Evolutionary conservation across 495 filamentous ascomycete species (phyloP).

Genomic region (Trypethelium eluteriae): DNA sequence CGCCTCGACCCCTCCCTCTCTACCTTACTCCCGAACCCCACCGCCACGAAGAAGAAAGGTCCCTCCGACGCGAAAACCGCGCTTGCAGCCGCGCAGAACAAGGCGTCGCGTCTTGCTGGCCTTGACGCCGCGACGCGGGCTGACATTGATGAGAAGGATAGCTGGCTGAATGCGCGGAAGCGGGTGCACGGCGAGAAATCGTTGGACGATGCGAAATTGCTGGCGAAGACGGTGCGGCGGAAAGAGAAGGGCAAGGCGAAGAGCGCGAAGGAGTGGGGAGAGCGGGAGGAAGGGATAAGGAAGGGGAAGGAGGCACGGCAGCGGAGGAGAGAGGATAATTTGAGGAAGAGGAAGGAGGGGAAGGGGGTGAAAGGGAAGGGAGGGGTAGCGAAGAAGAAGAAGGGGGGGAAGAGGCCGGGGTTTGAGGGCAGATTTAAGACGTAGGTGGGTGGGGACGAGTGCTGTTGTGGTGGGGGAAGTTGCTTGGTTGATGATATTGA

Average conservation of each 20-base stretch:
- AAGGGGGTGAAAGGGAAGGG: conserved; percentile 48
- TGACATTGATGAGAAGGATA: conserved; percentile 84
- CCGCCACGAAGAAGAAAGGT: conserved; percentile 58
- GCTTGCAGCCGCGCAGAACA: conserved; percentile 60
- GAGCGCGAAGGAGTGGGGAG: conserved; percentile 82
- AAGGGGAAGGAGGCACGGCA: conserved; percentile 71
- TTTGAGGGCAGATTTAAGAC: conserved; percentile 89
- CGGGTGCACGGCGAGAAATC: conserved; percentile 82
- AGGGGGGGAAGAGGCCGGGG: conserved; percentile 62
- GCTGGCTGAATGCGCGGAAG: conserved; percentile 86
- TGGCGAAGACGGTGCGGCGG: conserved; percentile 92
- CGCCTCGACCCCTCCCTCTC: conserved; percentile 59
- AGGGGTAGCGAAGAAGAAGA: conserved; percentile 47
- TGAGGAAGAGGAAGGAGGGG: conserved; percentile 74
- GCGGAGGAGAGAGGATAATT: conserved; percentile 81
- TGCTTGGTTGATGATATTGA: too few relatives aligned
- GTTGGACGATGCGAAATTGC: conserved; percentile 74
- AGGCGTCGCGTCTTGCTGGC: conserved; percentile 56
- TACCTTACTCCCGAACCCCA: conserved; percentile 42
- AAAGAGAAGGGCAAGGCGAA: conserved; percentile 85
- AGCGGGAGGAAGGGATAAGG: conserved; percentile 65
- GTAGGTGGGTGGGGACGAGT: conserved; percentile 6
- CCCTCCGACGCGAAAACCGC: conserved; percentile 71
- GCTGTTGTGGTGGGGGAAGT: too few relatives aligned
- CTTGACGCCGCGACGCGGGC: conserved; percentile 71